Evolutionary conservation across 1,284 basidiomycete species (phyloP).

Genomic region (Ustilago bromivora): DNA sequence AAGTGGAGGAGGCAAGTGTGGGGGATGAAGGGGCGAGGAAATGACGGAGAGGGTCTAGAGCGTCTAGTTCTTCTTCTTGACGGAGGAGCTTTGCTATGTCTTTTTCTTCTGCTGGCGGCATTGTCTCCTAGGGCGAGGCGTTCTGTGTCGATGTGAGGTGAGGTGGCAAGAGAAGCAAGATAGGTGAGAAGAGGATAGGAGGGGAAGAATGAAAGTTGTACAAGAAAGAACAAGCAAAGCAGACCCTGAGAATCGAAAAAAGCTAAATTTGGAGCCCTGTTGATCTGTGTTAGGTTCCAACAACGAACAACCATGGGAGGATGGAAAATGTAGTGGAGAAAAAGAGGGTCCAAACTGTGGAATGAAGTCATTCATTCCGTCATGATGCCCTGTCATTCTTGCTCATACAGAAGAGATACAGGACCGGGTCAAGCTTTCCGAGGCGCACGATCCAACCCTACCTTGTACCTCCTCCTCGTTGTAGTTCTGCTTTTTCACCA

Average conservation of each 20-base stretch:
- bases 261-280: neutral
- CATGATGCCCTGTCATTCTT: neutral
- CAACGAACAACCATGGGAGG: neutral
- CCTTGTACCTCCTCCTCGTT: neutral
- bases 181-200: neutral
- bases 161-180: neutral
- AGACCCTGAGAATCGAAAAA: no score
- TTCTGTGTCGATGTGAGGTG: neutral
- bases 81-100: constrained; percentile 25
- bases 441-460: neutral
- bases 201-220: neutral
- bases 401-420: neutral
- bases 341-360: neutral
- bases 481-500: neutral
- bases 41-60: constrained; percentile 77
- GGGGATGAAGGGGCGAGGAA: constrained; percentile 71
- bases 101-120: neutral
- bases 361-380: neutral
- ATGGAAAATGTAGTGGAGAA: neutral
- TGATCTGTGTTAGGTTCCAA: neutral
- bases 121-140: neutral
- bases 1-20: neutral
- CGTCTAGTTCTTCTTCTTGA: constrained; percentile 73
- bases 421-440: no score
- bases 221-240: no score